Evolutionary conservation across 306 rosid genomes (phyloP), one percentile per base, ranked within the genome.

Genomic region (Glycyrrhiza uralensis): DNA sequence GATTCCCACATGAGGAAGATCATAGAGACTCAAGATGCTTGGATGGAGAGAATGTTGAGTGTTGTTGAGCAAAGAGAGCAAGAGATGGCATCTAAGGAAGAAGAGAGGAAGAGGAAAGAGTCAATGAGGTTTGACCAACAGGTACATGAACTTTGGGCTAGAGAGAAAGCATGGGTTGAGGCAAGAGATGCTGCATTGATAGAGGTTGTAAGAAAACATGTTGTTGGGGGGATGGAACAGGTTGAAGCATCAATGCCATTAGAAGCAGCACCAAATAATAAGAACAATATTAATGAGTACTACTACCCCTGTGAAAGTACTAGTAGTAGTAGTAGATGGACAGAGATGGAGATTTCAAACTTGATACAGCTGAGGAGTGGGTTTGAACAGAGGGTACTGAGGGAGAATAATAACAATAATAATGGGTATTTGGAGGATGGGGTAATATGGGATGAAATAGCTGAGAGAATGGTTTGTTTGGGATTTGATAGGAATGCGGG

Each of bases 81-180:
- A 49, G 92, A 88, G 49, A 85, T 84, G 72, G 70, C 80, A 10
- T 35, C 41, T 17, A 79, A 57, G 67, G 94, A 88, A 44, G 90
- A 90, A 71, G 90, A 86, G 50, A 81, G 87, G 85, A 86, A 81
- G 87, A 87, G 65, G 15, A 80, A 74, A 67, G 87, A 86, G 72
- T 65, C 83, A 47, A 80, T 66, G 41, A 75, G 84, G 62, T 79
- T 85, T 51, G 88, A 85, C n/a, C 75, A 65, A 73, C 56, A 85
- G 49, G 87, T 88, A 2, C 72, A 76, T 35, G 76, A 85, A 12
- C 82, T 88, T 18, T 86, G 96, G 93, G 90, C 83, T 12, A 88
- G 82, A 52, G 96, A 88, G 80, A 88, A 87, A 79, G 88, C 88
- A 5, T 86, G 88, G 91, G 76, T 90, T 47, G 86, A 83, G 70